Conservation (phyloP, 2,329 filamentous ascomycete species). For the Aspergillus arachidicola region DNA sequence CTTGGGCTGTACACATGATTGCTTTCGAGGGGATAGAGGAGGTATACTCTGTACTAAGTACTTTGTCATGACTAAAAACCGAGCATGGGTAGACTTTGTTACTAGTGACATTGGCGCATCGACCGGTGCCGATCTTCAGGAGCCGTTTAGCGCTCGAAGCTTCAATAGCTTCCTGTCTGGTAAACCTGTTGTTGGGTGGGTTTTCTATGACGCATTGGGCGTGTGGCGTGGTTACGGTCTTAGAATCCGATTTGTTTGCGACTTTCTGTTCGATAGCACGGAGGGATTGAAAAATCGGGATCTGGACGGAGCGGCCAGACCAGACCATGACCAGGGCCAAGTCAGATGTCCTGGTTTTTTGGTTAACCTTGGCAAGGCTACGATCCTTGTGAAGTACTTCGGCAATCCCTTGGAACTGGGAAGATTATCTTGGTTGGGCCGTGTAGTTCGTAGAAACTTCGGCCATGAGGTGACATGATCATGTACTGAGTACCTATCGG, state of each 20-base stretch:
- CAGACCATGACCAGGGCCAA: background rate
- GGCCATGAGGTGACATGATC: background rate
- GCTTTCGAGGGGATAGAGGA: background rate
- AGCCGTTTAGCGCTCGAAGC: background rate
- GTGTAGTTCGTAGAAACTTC: background rate
- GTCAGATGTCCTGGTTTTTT: background rate
- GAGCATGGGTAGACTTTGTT: background rate
- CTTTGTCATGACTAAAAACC: background rate
- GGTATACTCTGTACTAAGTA: background rate
- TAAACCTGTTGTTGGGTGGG: background rate
- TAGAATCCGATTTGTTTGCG: background rate
- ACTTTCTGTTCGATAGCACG: background rate
- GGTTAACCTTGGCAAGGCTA: background rate
- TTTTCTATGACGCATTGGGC: conserved; percentile 1
- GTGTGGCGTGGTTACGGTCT: background rate
- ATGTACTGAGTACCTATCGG: background rate
- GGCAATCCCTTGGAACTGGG: background rate
- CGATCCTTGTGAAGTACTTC: background rate
- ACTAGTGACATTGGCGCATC: background rate
- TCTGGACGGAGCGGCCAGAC: background rate
- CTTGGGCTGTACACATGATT: background rate
- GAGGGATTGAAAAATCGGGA: background rate
- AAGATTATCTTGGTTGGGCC: background rate
- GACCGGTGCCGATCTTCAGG: background rate
- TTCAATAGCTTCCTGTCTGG: background rate